Conservation (phyloP, 1,284 basidiomycete genomes). For the Microbotryum saponariae region DNA sequence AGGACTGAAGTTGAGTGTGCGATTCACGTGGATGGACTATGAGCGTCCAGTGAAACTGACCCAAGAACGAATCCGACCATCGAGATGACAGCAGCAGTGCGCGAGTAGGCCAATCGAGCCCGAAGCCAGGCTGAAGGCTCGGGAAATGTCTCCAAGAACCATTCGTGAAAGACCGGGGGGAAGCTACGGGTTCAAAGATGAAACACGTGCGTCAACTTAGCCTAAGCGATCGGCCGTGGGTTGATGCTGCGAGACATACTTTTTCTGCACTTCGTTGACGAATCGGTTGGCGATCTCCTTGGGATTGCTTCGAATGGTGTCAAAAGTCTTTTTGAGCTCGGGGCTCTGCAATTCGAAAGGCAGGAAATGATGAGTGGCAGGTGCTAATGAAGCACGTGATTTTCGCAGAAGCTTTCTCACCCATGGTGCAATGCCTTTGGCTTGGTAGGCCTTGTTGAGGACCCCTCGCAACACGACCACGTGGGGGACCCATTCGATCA, state of each 20-base stretch:
- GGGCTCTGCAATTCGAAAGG: conserved; percentile 35
- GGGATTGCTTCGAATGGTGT: conserved; percentile 51
- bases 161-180: conserved; percentile 87
- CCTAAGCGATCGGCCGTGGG: not conserved
- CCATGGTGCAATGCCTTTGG: conserved; percentile 49
- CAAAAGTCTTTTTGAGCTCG: conserved; percentile 54
- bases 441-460: conserved; percentile 63
- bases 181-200: conserved; percentile 46
- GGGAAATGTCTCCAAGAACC: conserved; percentile 95
- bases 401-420: conserved; percentile 13
- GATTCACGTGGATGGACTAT: not conserved
- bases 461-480: conserved; percentile 79
- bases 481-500: conserved; percentile 98
- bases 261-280: conserved; percentile 52
- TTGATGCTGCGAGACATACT: conserved; percentile 45
- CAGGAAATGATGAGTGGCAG: not conserved
- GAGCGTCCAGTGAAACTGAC: conserved; percentile 45
- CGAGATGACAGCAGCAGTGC: conserved; percentile 94
- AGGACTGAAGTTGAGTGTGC: not conserved
- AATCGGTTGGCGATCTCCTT: conserved; percentile 56
- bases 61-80: conserved; percentile 98
- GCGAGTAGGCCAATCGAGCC: conserved; percentile 73
- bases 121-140: conserved; percentile 93
- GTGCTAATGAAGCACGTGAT: not conserved
- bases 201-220: not conserved